Percentiles rank a stretch among this genome's conserved stretches.
Conservation (phyloP, 306 rosid species). For the Cicer arietinum region DNA sequence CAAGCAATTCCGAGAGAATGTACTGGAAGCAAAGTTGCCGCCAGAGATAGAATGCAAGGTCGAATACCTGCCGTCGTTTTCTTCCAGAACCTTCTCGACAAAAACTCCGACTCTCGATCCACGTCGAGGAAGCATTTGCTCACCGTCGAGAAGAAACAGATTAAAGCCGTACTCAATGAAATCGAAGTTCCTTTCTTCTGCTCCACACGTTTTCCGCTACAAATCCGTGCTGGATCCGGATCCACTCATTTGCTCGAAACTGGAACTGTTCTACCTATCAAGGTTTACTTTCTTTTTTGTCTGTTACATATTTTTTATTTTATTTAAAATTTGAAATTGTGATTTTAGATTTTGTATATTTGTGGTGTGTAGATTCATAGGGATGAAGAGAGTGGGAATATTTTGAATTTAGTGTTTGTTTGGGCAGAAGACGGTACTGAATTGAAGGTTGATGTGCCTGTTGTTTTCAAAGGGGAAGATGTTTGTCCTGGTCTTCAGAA, state of each 20-base stretch:
- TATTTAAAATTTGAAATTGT: neutral
- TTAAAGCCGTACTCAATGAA: conserved; percentile 71
- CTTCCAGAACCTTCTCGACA: conserved; percentile 60
- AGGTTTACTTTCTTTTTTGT: conserved; percentile 50
- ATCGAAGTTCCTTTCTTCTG: conserved; percentile 67
- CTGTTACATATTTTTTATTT: neutral
- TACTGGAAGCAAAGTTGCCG: conserved; percentile 64
- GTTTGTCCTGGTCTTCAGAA: conserved; percentile 76
- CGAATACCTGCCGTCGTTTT: conserved; percentile 88
- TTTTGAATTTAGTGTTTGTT: conserved; percentile 84
- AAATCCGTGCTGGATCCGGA: conserved; percentile 96
- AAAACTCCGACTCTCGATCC: conserved; percentile 37
- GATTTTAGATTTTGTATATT: conserved; percentile 12
- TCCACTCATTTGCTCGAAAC: conserved; percentile 77
- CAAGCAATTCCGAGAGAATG: conserved; percentile 88
- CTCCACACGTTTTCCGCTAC: conserved; percentile 81
- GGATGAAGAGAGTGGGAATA: conserved; percentile 69
- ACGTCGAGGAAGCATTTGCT: conserved; percentile 66
- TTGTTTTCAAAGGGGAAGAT: conserved; percentile 85
- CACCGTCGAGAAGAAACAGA: conserved; percentile 84
- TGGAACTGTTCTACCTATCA: conserved; percentile 81
- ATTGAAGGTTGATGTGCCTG: conserved; percentile 84
- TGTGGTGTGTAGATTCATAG: conserved; percentile 63
- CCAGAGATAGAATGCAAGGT: conserved; percentile 75
- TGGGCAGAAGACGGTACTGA: conserved; percentile 92